Evolutionary conservation across 805 yeast species (phyloP).

Genomic region (Metschnikowia matae): DNA sequence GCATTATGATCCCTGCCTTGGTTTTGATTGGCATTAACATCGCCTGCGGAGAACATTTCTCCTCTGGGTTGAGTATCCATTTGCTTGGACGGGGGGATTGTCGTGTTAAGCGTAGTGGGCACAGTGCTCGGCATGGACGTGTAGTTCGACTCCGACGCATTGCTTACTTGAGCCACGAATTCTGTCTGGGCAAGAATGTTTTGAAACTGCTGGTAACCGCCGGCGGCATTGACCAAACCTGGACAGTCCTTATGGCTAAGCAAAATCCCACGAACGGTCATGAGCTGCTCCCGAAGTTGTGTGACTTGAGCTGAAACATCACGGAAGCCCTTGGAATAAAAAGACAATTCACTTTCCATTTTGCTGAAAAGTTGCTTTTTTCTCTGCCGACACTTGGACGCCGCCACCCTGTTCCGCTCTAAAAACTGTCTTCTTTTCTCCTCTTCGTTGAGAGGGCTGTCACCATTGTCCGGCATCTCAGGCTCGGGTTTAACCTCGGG

Average conservation of each 20-base stretch:
- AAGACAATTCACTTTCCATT: constrained; percentile 74
- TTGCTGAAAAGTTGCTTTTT: constrained; percentile 84
- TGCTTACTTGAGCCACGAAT: constrained; percentile 26
- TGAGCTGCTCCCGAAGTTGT: constrained; percentile 56
- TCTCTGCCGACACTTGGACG: constrained; percentile 90
- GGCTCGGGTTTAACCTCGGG: constrained; percentile 10
- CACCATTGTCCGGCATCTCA: constrained; percentile 4
- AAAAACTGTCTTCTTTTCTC: constrained; percentile 67
- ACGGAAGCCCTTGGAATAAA: constrained; percentile 66
- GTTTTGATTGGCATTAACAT: background rate
- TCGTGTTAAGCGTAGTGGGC: constrained; percentile 33
- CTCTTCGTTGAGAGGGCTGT: constrained; percentile 20
- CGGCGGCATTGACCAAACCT: constrained; percentile 37
- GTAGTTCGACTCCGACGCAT: constrained; percentile 20
- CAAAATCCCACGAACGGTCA: constrained; percentile 45
- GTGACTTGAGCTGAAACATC: constrained; percentile 55
- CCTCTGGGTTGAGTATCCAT: background rate
- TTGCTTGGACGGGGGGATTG: background rate
- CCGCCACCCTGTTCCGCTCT: constrained; percentile 93
- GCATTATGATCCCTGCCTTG: background rate
- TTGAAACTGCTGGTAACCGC: constrained; percentile 45
- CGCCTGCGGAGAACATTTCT: background rate
- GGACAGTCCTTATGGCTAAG: constrained; percentile 50
- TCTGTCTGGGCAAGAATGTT: constrained; percentile 36
- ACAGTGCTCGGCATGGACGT: constrained; percentile 36